Evolutionary conservation across 1,139 yeast species (phyloP).

Genomic region (Pichia sp.): DNA sequence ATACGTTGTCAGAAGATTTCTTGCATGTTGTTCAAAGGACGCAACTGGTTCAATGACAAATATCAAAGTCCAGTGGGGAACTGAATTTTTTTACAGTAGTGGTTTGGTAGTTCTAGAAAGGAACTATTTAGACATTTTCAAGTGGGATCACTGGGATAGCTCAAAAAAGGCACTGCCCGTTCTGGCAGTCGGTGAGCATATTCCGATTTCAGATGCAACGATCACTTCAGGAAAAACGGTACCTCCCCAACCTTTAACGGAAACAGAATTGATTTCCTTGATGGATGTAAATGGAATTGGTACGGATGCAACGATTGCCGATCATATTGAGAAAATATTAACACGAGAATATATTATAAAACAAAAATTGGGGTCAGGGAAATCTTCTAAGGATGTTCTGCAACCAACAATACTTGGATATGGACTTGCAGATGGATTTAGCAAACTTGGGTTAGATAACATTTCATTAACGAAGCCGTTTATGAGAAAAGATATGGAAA

Average conservation of each 20-base stretch:
- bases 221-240: slow-evolving; percentile 72
- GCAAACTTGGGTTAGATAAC: slow-evolving; percentile 65
- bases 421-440: slow-evolving; percentile 87
- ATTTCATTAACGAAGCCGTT: slow-evolving; percentile 86
- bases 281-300: slow-evolving; percentile 99
- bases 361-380: slow-evolving; percentile 33
- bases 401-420: slow-evolving; percentile 83
- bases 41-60: slow-evolving; percentile 74
- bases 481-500: slow-evolving; percentile 73
- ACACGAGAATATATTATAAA: slow-evolving; percentile 64
- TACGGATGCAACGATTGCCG: slow-evolving; percentile 98
- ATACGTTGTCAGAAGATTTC: slow-evolving; percentile 76
- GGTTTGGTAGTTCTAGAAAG: slow-evolving; percentile 71
- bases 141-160: slow-evolving; percentile 76
- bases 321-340: slow-evolving; percentile 81
- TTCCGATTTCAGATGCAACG: slow-evolving; percentile 51
- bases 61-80: slow-evolving; percentile 69
- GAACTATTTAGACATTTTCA: slow-evolving; percentile 77
- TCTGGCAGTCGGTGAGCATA: slow-evolving; percentile 52
- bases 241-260: slow-evolving; percentile 83
- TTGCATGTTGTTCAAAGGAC: slow-evolving; percentile 90
- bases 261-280: slow-evolving; percentile 81
- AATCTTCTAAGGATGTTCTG: slow-evolving; percentile 41
- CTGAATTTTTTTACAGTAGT: slow-evolving; percentile 62
- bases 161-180: slow-evolving; percentile 58